phyloP scores from a whole-genome alignment of 108 stramenopile genomes.

The Pseudonitzschia multistriata region DNA sequence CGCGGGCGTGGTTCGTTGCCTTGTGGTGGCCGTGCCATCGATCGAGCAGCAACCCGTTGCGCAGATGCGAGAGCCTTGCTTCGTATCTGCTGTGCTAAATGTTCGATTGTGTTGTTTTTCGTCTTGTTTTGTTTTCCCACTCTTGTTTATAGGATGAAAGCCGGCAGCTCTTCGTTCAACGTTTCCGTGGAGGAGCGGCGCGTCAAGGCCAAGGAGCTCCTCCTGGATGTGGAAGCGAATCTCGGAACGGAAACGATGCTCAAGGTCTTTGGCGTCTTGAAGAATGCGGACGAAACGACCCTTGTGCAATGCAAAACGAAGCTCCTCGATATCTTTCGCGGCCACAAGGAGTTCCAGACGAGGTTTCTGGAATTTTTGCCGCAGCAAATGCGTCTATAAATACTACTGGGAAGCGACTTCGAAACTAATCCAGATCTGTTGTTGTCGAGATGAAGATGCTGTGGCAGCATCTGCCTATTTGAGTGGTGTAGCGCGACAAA shows the following conservation, averaged over 20 bases:
- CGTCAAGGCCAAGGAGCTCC: slow-evolving; percentile 48
- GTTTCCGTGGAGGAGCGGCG: slow-evolving; percentile 53
- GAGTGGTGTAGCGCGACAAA: not conserved
- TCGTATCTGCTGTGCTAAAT: no score
- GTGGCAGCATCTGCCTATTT: not conserved
- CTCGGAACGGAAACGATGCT: slow-evolving; percentile 55
- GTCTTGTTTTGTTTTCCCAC: slow-evolving; percentile 6
- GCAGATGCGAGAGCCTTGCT: no score
- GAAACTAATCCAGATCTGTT: no score
- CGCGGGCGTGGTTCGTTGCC: no score
- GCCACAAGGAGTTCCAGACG: slow-evolving; percentile 51
- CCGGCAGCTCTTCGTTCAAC: slow-evolving; percentile 40
- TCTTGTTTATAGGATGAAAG: slow-evolving; percentile 40
- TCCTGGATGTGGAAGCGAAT: slow-evolving; percentile 50
- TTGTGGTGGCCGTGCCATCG: no score
- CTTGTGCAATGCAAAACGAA: slow-evolving; percentile 23
- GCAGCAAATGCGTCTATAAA: slow-evolving; percentile 28
- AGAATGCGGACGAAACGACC: slow-evolving; percentile 34
- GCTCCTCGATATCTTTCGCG: slow-evolving; percentile 47
- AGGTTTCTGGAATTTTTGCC: slow-evolving; percentile 64
- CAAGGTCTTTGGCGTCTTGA: slow-evolving; percentile 47
- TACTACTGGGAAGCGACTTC: no score
- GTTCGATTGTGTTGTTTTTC: slow-evolving; percentile 3
- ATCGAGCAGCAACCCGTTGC: no score
- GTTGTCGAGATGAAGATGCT: no score